Conservation (phyloP, 768 basidiomycete genomes). For the Boletus bicolor region DNA sequence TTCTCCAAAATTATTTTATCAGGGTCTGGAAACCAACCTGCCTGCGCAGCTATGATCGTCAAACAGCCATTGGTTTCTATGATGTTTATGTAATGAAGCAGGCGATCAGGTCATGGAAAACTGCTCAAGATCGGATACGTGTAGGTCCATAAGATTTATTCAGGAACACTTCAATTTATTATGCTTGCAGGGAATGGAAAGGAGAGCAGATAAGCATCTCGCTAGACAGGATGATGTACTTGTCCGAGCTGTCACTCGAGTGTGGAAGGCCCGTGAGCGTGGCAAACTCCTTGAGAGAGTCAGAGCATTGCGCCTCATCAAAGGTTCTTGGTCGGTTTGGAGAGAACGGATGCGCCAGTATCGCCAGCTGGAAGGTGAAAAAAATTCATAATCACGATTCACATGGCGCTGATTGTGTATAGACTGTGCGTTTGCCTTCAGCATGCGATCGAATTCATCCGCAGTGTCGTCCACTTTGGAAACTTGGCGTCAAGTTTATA, state of each 20-base stretch:
- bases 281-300: conserved; percentile 56
- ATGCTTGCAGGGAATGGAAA: conserved; percentile 49
- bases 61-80: conserved; percentile 43
- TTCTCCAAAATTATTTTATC: neutral
- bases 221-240: conserved; percentile 56
- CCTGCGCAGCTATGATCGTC: conserved; percentile 41
- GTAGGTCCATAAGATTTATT: conserved; percentile 34
- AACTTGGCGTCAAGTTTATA: conserved; percentile 45
- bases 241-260: conserved; percentile 53
- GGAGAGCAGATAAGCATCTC: conserved; percentile 53
- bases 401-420: conserved; percentile 12
- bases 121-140: conserved; percentile 44
- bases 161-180: conserved; percentile 9
- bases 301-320: conserved; percentile 42
- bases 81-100: conserved; percentile 42
- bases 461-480: conserved; percentile 36
- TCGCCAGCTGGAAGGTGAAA: conserved; percentile 45
- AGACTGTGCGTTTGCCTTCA: conserved; percentile 54
- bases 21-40: conserved; percentile 3
- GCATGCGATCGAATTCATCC: conserved; percentile 42
- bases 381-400: neutral
- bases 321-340: conserved; percentile 51
- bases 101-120: conserved; percentile 54
- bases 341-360: conserved; percentile 39
- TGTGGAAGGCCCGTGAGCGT: conserved; percentile 69